These are phyloP conservation scores for Blastobotrys serpentis DNA, from an alignment of 1,139 yeast genomes.

Conservation along the genomic window DNA sequence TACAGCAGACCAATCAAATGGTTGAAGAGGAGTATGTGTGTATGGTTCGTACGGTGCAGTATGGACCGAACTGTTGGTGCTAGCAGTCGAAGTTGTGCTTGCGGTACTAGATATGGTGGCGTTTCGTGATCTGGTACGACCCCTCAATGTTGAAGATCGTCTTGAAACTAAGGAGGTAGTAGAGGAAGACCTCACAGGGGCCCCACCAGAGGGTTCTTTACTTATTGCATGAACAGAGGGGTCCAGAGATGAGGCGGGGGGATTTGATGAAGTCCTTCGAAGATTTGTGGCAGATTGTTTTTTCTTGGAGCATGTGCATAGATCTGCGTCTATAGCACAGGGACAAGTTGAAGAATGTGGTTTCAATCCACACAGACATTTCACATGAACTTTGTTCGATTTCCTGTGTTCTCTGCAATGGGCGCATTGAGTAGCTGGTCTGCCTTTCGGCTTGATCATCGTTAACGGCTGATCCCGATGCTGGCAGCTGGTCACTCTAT, in stretches of 20 bases:
- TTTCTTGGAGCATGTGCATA: slow-evolving; percentile 58
- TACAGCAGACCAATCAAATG: neutral
- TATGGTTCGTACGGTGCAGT: slow-evolving; percentile 4
- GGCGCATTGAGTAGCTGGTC: slow-evolving; percentile 89
- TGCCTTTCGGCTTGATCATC: slow-evolving; percentile 92
- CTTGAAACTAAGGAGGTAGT: slow-evolving; percentile 17
- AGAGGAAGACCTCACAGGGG: slow-evolving; percentile 18
- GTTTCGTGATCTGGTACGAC: slow-evolving; percentile 11
- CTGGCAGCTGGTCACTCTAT: slow-evolving; percentile 87
- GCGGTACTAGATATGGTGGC: slow-evolving; percentile 5
- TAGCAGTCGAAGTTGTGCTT: slow-evolving; percentile 4
- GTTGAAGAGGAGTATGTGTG: neutral
- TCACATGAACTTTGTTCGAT: slow-evolving; percentile 63
- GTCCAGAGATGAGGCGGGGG: slow-evolving; percentile 16
- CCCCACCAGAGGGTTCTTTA: slow-evolving; percentile 2
- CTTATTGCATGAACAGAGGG: neutral
- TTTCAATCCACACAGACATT: slow-evolving; percentile 66
- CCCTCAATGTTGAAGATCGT: slow-evolving; percentile 1
- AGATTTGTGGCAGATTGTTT: slow-evolving; percentile 24
- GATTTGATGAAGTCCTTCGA: slow-evolving; percentile 19
- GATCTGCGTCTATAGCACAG: slow-evolving; percentile 53
- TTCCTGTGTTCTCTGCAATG: slow-evolving; percentile 84
- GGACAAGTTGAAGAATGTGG: slow-evolving; percentile 47
- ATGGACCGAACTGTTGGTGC: slow-evolving; percentile 6
- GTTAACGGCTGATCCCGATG: slow-evolving; percentile 89